Evolutionary conservation across 2,329 filamentous ascomycete species (phyloP), one percentile per base, ranked within the genome.

Genomic region (Diplocarpon rosae): DNA sequence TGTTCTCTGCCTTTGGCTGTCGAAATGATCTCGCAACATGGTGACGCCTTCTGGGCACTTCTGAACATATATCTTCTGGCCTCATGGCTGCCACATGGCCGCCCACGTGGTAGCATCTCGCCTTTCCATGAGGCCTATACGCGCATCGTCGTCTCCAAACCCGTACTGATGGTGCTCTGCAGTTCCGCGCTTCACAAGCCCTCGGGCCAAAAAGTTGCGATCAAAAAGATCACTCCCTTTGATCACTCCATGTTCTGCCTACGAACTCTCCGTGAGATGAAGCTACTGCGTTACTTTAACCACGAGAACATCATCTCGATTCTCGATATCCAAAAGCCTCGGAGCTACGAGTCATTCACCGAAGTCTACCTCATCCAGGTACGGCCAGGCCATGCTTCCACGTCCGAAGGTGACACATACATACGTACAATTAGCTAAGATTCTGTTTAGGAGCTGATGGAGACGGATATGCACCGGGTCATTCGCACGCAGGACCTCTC

Each of bases 301-400:
- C 92, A 98, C 65, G 92, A 98, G 69, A 98, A 98, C 69, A 96
- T 98, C 70, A 98, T 98, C 64, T 96, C 89, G 42, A 98, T 98
- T 59, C 80, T 98, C 56, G 92, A 98, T 65, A 98, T 98, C 58
- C 92, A 98, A 69, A 95, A 95, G 71, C 92, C 92, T 34, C 78
- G 90, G 60, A 94, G 84, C 71, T 96, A 93, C 62, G 90, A 96
- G 63, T 83, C 80, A 42, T 98, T 98, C 67, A 89, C 89, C 46
- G 92, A 98, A 67, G 92, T 98, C 51, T 98, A 98, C 65, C 80
- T 98, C 57, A 96, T 98, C 58, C 92, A 96, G 73, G 89, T 95
- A 24, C 30, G 60, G 50, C 17, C 11, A 4, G 14, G 17, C 27
- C 8, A 7, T 29, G 7, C 15, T 35, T 5, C 15, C 13, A 15